A percentile compares a stretch with the other conserved stretches of the same genome.
These are phyloP conservation scores for Aspergillus bridgeri DNA, from an alignment of 495 filamentous ascomycete species.

Conservation along the genomic window DNA sequence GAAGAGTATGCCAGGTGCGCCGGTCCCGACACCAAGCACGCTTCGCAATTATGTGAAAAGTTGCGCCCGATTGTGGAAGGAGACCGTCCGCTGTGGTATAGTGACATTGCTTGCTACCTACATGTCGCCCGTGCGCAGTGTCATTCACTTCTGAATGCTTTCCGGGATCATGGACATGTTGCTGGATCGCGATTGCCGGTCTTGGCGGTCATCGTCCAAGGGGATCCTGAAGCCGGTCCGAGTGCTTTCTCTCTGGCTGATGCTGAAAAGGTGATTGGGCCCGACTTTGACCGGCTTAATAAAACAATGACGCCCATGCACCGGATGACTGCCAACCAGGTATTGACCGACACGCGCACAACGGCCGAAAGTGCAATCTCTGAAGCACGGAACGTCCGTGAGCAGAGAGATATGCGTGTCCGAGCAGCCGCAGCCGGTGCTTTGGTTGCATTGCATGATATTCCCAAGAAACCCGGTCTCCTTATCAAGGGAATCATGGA, in stretches of 20 bases:
- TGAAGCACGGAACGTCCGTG: slow-evolving; percentile 73
- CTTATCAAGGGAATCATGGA: slow-evolving; percentile 98
- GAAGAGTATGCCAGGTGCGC: slow-evolving; percentile 72
- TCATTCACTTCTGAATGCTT: slow-evolving; percentile 80
- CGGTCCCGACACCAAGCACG: slow-evolving; percentile 42
- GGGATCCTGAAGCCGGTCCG: slow-evolving; percentile 82
- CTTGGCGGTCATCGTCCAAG: slow-evolving; percentile 87
- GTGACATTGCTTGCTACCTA: slow-evolving; percentile 82
- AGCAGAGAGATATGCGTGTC: slow-evolving; percentile 81
- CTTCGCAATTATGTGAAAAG: slow-evolving; percentile 51
- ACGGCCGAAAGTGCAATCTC: slow-evolving; percentile 68
- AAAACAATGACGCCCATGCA: slow-evolving; percentile 79
- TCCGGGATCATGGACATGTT: slow-evolving; percentile 82
- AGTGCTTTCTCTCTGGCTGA: slow-evolving; percentile 85
- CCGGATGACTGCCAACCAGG: slow-evolving; percentile 70
- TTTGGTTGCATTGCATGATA: slow-evolving; percentile 74
- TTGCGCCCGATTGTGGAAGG: slow-evolving; percentile 72
- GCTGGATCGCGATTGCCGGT: slow-evolving; percentile 65
- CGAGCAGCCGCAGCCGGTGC: slow-evolving; percentile 83
- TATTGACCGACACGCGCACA: slow-evolving; percentile 68
- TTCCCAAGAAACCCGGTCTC: slow-evolving; percentile 85
- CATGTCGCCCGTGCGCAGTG: slow-evolving; percentile 87
- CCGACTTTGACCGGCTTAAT: slow-evolving; percentile 84
- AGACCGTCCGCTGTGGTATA: slow-evolving; percentile 77
- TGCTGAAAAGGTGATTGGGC: slow-evolving; percentile 76